Percentiles rank a stretch among this genome's conserved stretches.
phyloP scores from a whole-genome alignment of 306 rosid genomes.

The Lathyrus oleraceus region DNA sequence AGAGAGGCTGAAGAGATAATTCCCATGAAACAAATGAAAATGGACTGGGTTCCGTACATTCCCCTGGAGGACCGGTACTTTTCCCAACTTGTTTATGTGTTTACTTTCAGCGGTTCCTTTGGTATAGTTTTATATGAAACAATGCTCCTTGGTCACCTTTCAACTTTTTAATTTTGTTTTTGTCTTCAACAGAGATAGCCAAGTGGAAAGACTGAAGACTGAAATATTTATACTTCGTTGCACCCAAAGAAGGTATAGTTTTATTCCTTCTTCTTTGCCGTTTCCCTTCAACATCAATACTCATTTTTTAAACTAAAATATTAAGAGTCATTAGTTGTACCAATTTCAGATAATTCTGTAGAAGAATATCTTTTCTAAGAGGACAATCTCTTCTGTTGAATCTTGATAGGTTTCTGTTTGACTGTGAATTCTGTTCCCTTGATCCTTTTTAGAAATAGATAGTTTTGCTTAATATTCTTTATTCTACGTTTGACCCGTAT shows the following conservation, averaged over 20 bases:
- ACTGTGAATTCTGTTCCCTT: no score
- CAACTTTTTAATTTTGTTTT: conserved; percentile 24
- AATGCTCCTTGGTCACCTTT: conserved; percentile 24
- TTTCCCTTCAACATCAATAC: not conserved
- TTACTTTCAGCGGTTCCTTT: conserved; percentile 24
- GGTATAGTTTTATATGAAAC: not conserved
- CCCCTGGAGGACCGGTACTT: conserved; percentile 60
- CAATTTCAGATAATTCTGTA: no score
- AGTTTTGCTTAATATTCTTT: no score
- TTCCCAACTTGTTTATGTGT: conserved; percentile 26
- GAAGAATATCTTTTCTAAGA: no score
- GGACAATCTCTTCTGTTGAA: no score
- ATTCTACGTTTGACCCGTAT: no score
- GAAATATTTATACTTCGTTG: conserved; percentile 84
- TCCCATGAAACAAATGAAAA: conserved; percentile 97
- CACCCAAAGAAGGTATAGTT: conserved; percentile 80
- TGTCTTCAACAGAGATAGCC: conserved; percentile 62
- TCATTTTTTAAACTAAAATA: no score
- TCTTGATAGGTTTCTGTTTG: no score
- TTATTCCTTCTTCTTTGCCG: not conserved
- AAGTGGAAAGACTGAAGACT: conserved; percentile 58
- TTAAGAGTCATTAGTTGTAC: no score
- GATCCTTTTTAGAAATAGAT: no score
- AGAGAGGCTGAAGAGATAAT: conserved; percentile 84
- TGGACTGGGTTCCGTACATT: conserved; percentile 97